Evolutionary conservation across 108 stramenopile genomes (phyloP).

Genomic region (Discostella pseudostelligera): DNA sequence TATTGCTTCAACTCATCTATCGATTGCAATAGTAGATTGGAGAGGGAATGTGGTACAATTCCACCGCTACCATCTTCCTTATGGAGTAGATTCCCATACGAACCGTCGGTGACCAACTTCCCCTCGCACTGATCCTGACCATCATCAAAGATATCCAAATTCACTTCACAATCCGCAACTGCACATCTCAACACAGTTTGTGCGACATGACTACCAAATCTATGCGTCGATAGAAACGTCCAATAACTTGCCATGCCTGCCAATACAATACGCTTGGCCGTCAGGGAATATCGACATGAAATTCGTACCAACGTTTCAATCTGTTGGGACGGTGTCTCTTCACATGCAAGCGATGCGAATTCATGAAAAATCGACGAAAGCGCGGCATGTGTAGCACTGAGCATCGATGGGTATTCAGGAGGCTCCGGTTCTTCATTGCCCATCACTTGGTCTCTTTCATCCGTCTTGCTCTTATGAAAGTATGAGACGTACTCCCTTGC

Average conservation of each 20-base stretch:
- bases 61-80: slow-evolving; percentile 20
- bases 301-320: slow-evolving; percentile 72
- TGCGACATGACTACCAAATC: slow-evolving; percentile 84
- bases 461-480: slow-evolving; percentile 15
- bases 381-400: slow-evolving; percentile 72
- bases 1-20: slow-evolving; percentile 63
- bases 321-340: slow-evolving; percentile 66
- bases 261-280: slow-evolving; percentile 62
- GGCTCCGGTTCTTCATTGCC: slow-evolving; percentile 20
- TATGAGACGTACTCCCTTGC: slow-evolving; percentile 48
- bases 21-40: slow-evolving; percentile 45
- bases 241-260: slow-evolving; percentile 58
- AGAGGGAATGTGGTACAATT: slow-evolving; percentile 40
- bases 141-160: slow-evolving; percentile 41
- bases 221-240: slow-evolving; percentile 74
- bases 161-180: slow-evolving; percentile 48
- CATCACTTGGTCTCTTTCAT: slow-evolving; percentile 8
- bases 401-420: slow-evolving; percentile 59
- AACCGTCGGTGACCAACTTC: slow-evolving; percentile 54
- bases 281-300: slow-evolving; percentile 58
- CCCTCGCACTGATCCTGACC: slow-evolving; percentile 42
- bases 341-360: slow-evolving; percentile 80
- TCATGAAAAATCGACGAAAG: slow-evolving; percentile 75
- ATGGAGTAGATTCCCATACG: slow-evolving; percentile 28
- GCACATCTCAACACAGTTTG: slow-evolving; percentile 67